Percentiles rank a stretch among this genome's conserved stretches.
Conservation (phyloP, 2,329 filamentous ascomycete genomes). For the Fusarium staphyleae region DNA sequence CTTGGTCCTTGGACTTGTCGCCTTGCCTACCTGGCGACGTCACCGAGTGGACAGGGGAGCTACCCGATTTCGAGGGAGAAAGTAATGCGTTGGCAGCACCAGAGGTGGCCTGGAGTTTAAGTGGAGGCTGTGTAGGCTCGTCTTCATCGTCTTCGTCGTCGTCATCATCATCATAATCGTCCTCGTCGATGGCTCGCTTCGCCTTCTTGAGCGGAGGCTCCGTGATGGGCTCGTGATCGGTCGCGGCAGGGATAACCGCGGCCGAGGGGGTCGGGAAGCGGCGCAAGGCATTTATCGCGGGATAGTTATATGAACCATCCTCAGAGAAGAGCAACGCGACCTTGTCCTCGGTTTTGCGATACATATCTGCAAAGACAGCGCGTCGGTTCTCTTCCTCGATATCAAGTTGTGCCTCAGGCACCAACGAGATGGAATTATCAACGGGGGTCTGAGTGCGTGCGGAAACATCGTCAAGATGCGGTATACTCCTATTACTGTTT, state of each 20-base stretch:
- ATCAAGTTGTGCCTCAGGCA: constrained; percentile 68
- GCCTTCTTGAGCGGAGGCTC: constrained; percentile 75
- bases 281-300: constrained; percentile 62
- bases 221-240: constrained; percentile 64
- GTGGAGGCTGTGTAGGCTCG: constrained; percentile 61
- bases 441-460: constrained; percentile 59
- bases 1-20: constrained; percentile 61
- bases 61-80: constrained; percentile 74
- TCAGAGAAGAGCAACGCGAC: constrained; percentile 77
- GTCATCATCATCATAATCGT: constrained; percentile 81
- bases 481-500: constrained; percentile 59
- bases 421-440: constrained; percentile 57
- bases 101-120: constrained; percentile 58
- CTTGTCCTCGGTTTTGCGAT: constrained; percentile 77
- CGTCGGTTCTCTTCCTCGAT: constrained; percentile 74
- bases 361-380: constrained; percentile 78
- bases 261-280: constrained; percentile 49
- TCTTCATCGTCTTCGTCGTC: constrained; percentile 75
- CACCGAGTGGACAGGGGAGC: constrained; percentile 68
- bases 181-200: constrained; percentile 80
- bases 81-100: constrained; percentile 64
- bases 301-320: constrained; percentile 60
- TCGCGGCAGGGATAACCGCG: constrained; percentile 60
- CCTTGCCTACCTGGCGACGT: constrained; percentile 66
- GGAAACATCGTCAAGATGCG: constrained; percentile 67